phyloP scores from a whole-genome alignment of 1,284 basidiomycete genomes.

The Ganoderma sinense region DNA sequence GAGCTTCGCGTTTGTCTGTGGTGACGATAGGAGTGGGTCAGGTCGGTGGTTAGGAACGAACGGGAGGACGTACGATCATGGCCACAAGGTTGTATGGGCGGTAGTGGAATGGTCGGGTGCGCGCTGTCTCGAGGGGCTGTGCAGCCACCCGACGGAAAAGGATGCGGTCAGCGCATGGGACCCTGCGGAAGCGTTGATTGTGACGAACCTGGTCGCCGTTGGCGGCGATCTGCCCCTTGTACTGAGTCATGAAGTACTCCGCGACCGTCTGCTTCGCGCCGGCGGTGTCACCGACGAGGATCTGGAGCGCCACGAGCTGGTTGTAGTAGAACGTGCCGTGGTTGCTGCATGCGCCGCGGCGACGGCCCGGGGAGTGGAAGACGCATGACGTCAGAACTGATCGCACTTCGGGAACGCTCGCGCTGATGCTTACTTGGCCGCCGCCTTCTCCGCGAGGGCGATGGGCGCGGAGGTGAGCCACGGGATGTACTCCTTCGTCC shows the following conservation, averaged over 20 bases:
- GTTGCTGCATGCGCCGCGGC: conserved; percentile 35
- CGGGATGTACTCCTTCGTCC: conserved; percentile 57
- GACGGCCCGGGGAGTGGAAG: neutral
- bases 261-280: conserved; percentile 43
- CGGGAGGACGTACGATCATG: conserved; percentile 60
- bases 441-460: conserved; percentile 50
- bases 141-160: conserved; percentile 17
- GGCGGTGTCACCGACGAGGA: conserved; percentile 42
- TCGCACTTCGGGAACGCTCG: neutral
- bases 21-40: neutral
- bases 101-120: conserved; percentile 71
- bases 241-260: conserved; percentile 46
- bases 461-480: conserved; percentile 61
- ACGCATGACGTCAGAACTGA: neutral
- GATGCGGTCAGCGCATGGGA: neutral
- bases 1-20: conserved; percentile 63
- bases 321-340: conserved; percentile 46
- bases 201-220: conserved; percentile 46
- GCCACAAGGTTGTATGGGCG: conserved; percentile 71
- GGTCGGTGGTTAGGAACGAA: neutral
- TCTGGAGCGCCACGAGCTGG: conserved; percentile 45
- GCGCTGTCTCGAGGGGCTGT: conserved; percentile 63
- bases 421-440: conserved; percentile 51
- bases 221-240: conserved; percentile 45
- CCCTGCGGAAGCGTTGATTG: neutral